These are phyloP conservation scores for Rhamnella rubrinervis DNA, from an alignment of 331 rosid species.

Conservation along the genomic window DNA sequence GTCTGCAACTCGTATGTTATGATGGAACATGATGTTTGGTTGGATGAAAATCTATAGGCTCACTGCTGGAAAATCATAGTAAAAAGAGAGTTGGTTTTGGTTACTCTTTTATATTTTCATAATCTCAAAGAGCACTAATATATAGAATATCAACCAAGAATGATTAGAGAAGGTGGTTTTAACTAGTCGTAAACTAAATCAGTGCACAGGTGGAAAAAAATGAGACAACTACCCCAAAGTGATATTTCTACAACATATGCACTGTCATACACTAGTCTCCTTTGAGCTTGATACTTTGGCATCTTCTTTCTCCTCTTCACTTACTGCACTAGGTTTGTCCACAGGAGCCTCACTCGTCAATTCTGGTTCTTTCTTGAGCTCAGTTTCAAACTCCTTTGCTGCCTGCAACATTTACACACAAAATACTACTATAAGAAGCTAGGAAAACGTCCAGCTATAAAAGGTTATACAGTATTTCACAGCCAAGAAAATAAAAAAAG, in stretches of 20 bases:
- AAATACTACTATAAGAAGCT: constrained; percentile 15
- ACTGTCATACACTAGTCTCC: constrained; percentile 70
- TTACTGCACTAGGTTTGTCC: constrained; percentile 42
- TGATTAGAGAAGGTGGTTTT: background rate
- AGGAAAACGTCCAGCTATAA: background rate
- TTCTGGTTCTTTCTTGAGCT: constrained; percentile 77
- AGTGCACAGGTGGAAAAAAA: constrained; percentile 15
- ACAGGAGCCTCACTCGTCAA: constrained; percentile 34
- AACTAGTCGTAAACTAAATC: background rate
- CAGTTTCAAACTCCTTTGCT: constrained; percentile 94
- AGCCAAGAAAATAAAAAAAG: too few species aligned
- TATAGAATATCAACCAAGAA: too few species aligned
- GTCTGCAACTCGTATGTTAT: too few species aligned
- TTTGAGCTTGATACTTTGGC: constrained; percentile 60
- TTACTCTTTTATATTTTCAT: too few species aligned
- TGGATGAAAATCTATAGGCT: too few species aligned
- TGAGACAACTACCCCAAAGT: background rate
- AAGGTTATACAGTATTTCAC: background rate
- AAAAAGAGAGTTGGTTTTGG: too few species aligned
- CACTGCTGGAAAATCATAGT: too few species aligned
- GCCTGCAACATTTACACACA: constrained; percentile 58
- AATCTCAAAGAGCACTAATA: too few species aligned
- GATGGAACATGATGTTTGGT: too few species aligned
- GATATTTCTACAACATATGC: background rate
- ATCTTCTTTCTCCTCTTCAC: constrained; percentile 61